phyloP scores from a whole-genome alignment of 257 asterid genomes.

The Penstemon barbatus region DNA sequence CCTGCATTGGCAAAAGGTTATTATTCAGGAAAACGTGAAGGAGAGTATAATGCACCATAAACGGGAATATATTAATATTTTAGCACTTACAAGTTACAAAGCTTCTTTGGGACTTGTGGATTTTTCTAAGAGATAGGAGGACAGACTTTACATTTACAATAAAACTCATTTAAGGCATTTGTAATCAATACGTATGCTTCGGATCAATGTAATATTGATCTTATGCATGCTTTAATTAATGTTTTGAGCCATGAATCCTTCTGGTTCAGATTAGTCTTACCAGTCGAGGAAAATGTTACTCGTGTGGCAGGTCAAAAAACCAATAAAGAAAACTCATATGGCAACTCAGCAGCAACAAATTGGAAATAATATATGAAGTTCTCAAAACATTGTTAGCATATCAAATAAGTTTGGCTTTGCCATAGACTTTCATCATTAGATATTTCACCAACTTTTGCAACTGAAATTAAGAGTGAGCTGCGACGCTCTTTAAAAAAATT shows the following conservation, averaged over 20 bases:
- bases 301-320: background rate
- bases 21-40: background rate
- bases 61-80: background rate
- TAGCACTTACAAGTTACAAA: background rate
- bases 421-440: background rate
- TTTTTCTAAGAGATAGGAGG: background rate
- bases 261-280: background rate
- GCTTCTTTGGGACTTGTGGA: background rate
- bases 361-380: background rate
- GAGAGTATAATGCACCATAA: background rate
- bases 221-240: background rate
- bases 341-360: background rate
- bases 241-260: background rate
- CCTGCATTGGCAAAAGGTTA: slow-evolving; percentile 40
- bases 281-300: background rate
- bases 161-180: background rate
- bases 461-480: background rate
- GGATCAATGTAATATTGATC: background rate
- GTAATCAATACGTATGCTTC: background rate
- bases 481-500: background rate
- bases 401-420: background rate
- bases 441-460: background rate
- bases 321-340: background rate
- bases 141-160: slow-evolving; percentile 9
- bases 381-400: background rate